phyloP scores from a whole-genome alignment of 345 rosid genomes.

The Capsella bursapastoris region DNA sequence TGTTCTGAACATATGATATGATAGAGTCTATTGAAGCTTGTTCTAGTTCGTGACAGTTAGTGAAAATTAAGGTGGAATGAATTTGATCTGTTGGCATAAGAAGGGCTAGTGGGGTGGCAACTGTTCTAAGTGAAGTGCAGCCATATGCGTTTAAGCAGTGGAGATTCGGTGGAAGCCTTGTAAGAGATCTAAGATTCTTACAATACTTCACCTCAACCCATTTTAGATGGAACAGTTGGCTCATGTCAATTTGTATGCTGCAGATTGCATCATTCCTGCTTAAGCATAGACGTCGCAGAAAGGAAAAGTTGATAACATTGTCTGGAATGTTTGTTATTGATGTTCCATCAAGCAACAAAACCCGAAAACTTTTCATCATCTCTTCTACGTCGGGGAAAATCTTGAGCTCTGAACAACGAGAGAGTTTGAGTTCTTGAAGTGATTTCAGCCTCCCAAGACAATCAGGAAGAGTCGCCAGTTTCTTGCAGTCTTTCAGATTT shows the following conservation, averaged over 20 bases:
- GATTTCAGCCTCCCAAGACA: slow-evolving; percentile 13
- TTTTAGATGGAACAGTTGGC: slow-evolving; percentile 6
- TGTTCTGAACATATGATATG: slow-evolving; percentile 9
- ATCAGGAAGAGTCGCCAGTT: slow-evolving; percentile 12
- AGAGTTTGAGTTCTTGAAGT: slow-evolving; percentile 35
- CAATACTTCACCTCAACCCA: slow-evolving; percentile 34
- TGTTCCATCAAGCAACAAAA: slow-evolving; percentile 31
- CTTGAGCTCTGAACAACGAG: slow-evolving; percentile 23
- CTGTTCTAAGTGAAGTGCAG: slow-evolving; percentile 20
- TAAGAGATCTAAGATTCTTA: slow-evolving; percentile 29
- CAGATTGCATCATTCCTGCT: slow-evolving; percentile 14
- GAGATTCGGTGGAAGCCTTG: slow-evolving; percentile 35
- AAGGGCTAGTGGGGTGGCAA: background rate
- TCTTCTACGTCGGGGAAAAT: background rate
- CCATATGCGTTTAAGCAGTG: slow-evolving; percentile 37
- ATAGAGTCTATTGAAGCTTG: slow-evolving; percentile 28
- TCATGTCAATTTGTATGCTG: slow-evolving; percentile 2
- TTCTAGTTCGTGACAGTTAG: slow-evolving; percentile 19
- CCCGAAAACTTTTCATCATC: background rate
- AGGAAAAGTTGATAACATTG: background rate
- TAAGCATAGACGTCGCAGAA: slow-evolving; percentile 24
- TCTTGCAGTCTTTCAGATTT: slow-evolving; percentile 29
- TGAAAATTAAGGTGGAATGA: slow-evolving; percentile 24
- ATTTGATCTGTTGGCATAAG: background rate
- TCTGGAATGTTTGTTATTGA: slow-evolving; percentile 14